Base-by-base conservation (phyloP, 768 basidiomycete species). In the Udeniomyces megalosporus region DNA sequence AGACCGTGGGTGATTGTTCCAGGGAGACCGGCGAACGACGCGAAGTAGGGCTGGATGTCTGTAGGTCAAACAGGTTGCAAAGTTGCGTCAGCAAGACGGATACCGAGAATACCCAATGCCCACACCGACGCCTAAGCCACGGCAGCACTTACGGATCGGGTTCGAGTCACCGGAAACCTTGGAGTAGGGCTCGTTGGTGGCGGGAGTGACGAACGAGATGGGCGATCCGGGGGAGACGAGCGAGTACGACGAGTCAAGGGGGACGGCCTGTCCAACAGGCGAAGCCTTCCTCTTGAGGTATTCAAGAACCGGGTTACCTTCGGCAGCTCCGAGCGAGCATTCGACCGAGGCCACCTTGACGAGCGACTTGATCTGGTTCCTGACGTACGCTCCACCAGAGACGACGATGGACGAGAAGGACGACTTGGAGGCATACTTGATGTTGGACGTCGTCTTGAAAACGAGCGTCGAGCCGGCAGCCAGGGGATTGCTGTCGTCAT, bases 1-100 rank as follows among this genome's bases (percentile, higher is more conserved):
- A 97, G 82, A 58, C 95, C 95, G 70, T 97, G 95, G 3, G 95
- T 96, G 70, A 99, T 97, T 11, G 95, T 99, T 15, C 87, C 85
- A 28, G 93, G 92, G 15, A 99, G 82, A 5, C 84, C 81, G 2
- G 93, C 92, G 66, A 85, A 88, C 72, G 90, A 85, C 26, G 95
- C 82, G 77, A 99, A 96, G 79, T 97, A 97, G 0, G 95, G 93
- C 75, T 99, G 96, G 73, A 95, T 78, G 73, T 99, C 38, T 42
- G 95, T n/a, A n/a, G n/a, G n/a, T n/a, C n/a, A n/a, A n/a, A n/a
- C n/a, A n/a, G n/a, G n/a, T n/a, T n/a, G n/a, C n/a, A n/a, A n/a
- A n/a, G n/a, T n/a, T n/a, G n/a, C n/a, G n/a, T n/a, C n/a, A n/a
- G n/a, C n/a, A n/a, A n/a, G n/a, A n/a, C n/a, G n/a, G n/a, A n/a